Base-by-base conservation (phyloP, 345 rosid species). In the Corymbia maculata region DNA sequence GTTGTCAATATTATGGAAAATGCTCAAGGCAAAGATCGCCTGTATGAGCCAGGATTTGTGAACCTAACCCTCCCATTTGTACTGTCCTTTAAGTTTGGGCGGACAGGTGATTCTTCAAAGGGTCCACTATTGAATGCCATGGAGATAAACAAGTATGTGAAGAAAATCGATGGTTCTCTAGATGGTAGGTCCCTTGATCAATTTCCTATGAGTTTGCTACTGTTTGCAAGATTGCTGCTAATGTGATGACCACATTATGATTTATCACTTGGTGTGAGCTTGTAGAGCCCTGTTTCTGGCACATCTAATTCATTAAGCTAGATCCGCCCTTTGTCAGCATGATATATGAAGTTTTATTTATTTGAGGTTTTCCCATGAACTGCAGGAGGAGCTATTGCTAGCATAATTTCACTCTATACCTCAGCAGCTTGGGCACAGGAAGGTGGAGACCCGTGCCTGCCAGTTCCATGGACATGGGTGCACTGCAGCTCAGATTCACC, bases 81-180 rank as follows among this genome's bases (percentile, higher is more conserved):
- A 50, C 89, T 98, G 86, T 93, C 96, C 45, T 98, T 98, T 92
- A 92, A 89, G 87, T 96, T 98, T 86, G 96, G 94, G 16, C 94
- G 89, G 93, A 96, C 99, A 7, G 89, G 92, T 24, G 99, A 98
- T 94, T 97, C 99, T 90, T 90, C 96, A 28, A 93, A 90, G 91
- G 99, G 99, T 28, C 99, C 99, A 1, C 97, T 98, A 88, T 64
- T 98, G 91, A 98, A 97, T 93, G 99, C 99, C 49, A 93, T 98
- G 95, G 99, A 98, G 95, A 94, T 98, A 79, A 90, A 92, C 91
- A 92, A 91, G 85, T 96, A 98, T 91, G 85, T 95, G 85, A 93
- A 91, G 95, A 95, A 91, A 90, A 95, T 93, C 57, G 95, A 93
- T 55, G 99, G 98, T 85, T 96, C 98, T 8, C 52, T 88, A 59